These are phyloP conservation scores for Plasmodium vinckei DNA, from an alignment of 169 alveolate genomes.

Conservation along the genomic window DNA sequence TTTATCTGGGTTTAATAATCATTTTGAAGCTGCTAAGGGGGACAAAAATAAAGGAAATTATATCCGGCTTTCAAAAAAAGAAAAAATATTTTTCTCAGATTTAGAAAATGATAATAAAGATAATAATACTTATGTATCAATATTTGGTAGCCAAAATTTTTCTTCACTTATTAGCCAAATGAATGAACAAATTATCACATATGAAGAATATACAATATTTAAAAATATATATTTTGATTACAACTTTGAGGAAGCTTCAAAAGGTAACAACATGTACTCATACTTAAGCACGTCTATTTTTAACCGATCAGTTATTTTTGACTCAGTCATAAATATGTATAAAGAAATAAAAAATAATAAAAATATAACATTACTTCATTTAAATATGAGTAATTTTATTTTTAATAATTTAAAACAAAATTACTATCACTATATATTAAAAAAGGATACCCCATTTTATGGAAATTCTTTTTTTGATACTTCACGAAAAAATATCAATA, in stretches of 20 bases:
- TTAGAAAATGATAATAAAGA: not conserved
- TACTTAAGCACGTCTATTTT: slow-evolving; percentile 30
- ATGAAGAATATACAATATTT: slow-evolving; percentile 72
- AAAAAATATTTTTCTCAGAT: not conserved
- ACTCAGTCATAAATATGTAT: slow-evolving; percentile 59
- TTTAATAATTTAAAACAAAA: slow-evolving; percentile 64
- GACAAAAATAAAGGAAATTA: not conserved
- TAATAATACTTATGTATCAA: not conserved
- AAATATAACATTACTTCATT: slow-evolving; percentile 16
- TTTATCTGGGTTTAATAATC: not conserved
- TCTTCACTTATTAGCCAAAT: not conserved
- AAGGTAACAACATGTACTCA: slow-evolving; percentile 6
- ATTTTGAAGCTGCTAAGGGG: not conserved
- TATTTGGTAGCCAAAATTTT: not conserved
- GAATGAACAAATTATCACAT: slow-evolving; percentile 12
- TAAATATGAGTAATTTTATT: slow-evolving; percentile 28
- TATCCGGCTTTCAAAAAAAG: not conserved
- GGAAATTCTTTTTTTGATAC: not conserved
- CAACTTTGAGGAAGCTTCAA: slow-evolving; percentile 4
- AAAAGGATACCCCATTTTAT: not conserved
- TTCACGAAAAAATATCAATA: not conserved
- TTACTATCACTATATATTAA: slow-evolving; percentile 33
- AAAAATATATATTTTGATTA: slow-evolving; percentile 32
- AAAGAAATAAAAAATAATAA: slow-evolving; percentile 59
- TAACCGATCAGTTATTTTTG: slow-evolving; percentile 55